phyloP scores from a whole-genome alignment of 352 stramenopile genomes.

The Pythium apleroticum region DNA sequence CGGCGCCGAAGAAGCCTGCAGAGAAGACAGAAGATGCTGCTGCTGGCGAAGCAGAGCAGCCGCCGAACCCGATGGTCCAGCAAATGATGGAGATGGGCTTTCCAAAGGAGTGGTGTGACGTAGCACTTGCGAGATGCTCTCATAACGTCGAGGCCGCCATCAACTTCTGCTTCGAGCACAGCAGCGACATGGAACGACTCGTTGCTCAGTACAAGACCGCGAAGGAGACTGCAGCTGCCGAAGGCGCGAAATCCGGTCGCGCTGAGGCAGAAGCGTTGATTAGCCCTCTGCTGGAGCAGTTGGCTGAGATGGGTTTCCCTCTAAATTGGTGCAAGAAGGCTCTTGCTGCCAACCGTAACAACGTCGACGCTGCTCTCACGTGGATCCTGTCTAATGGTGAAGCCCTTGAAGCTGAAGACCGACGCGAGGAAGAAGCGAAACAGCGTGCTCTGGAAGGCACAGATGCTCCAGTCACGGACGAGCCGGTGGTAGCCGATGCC shows the following conservation, averaged over 20 bases:
- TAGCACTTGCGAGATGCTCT: constrained; percentile 80
- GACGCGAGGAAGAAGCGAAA: constrained; percentile 77
- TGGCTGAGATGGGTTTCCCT: constrained; percentile 94
- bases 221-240: constrained; percentile 33
- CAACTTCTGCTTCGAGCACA: constrained; percentile 93
- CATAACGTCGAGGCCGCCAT: constrained; percentile 91
- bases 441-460: constrained; percentile 16
- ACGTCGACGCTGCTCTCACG: constrained; percentile 90
- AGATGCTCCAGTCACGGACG: constrained; percentile 3
- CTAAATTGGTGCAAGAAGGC: constrained; percentile 92
- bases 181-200: constrained; percentile 89
- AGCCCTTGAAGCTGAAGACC: constrained; percentile 85
- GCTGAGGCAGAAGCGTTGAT: constrained; percentile 45
- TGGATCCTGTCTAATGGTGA: constrained; percentile 93
- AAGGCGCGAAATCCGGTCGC: constrained; percentile 17
- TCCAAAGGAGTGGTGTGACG: constrained; percentile 91
- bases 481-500: background rate
- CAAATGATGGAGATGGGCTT: constrained; percentile 95
- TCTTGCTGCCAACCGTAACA: constrained; percentile 85
- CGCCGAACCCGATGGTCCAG: constrained; percentile 73
- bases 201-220: constrained; percentile 74
- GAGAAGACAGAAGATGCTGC: constrained; percentile 35
- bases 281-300: constrained; percentile 78
- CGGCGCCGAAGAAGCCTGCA: constrained; percentile 31
- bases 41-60: constrained; percentile 29